Conservation (phyloP, 2,329 filamentous ascomycete genomes). For the Sclerotinia glacialis region DNA sequence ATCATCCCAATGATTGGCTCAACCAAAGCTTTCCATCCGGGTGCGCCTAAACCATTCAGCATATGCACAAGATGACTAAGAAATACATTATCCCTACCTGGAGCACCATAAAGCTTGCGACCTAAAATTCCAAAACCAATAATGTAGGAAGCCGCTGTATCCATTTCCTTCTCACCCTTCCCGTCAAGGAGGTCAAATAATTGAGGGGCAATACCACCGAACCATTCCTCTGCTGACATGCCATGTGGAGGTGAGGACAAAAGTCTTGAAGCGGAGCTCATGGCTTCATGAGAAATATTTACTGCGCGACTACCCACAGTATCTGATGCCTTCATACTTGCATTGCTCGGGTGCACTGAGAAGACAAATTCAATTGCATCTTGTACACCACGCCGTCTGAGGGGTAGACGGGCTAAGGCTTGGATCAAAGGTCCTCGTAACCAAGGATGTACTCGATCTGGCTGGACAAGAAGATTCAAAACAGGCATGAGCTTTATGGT, state of each 20-base stretch:
- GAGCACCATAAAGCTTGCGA: constrained; percentile 60
- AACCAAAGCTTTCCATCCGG: constrained; percentile 63
- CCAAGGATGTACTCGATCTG: constrained; percentile 57
- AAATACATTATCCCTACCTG: constrained; percentile 45
- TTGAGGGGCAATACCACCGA: constrained; percentile 58
- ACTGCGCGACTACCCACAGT: constrained; percentile 48
- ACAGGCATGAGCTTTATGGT: constrained; percentile 58
- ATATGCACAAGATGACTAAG: constrained; percentile 17
- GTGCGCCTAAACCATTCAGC: constrained; percentile 43
- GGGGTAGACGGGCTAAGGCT: constrained; percentile 58
- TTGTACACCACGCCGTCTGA: constrained; percentile 62
- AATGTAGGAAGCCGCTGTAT: constrained; percentile 58
- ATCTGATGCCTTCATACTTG: constrained; percentile 26
- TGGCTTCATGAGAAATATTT: constrained; percentile 65
- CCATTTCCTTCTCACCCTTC: constrained; percentile 54
- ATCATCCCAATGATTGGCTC: constrained; percentile 55
- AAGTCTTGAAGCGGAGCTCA: constrained; percentile 60
- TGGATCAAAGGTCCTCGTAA: constrained; percentile 56
- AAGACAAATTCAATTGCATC: constrained; percentile 70
- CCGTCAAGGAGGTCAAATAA: constrained; percentile 62
- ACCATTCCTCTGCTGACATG: constrained; percentile 57
- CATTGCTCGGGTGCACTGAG: constrained; percentile 56
- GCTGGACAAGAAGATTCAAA: constrained; percentile 62
- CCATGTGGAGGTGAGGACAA: constrained; percentile 57
- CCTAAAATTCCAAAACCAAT: constrained; percentile 67